Evolutionary conservation across 1,139 yeast genomes (phyloP), one percentile per base, ranked within the genome.

Genomic region (Blastobotrys arbuscula): DNA sequence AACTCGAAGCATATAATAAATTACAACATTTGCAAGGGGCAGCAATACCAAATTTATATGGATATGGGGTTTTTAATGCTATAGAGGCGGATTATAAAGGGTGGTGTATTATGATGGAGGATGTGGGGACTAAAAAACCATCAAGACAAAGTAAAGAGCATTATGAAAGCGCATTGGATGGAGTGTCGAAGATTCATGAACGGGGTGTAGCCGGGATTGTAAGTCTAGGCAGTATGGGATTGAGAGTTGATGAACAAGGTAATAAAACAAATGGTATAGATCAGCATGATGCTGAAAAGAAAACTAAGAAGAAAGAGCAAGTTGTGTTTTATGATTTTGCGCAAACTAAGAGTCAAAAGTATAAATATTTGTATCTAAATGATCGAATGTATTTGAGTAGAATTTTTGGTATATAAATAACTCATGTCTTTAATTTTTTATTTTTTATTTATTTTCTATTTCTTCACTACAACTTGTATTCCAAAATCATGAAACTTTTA

Each of bases 101-200:
- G 5, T 40, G 43, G 43, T 40, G 43, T 20, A 40, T 40, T 18
- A n/a, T 40, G 36, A 40, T 40, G 43, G 43, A 40, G 16, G 43
- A 40, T 30, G 35, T 40, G 4, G 43, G 43, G 10, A 18, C 24
- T 30, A 15, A 28, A 3, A 16, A 23, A 20, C 43, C 43, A 13
- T 15, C 9, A 10, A 20, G 43, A 13, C 18, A 13, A 12, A 28
- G 24, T 13, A 21, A 18, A 3, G 7, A 13, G 2, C 43, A 40
- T 16, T 26, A 3, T 20, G 16, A n/a, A 12, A 40, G 43, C 24
- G 43, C 43, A 2, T 3, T 16, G 19, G n/a, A n/a, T 21, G 35
- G 36, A 2, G 34, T 24, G 8, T 35, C 18, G 16, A 10, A 4
- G n/a, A 40, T 40, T 28, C 43, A 40, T 40, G 43, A 40, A 4